Conservation (phyloP, 1,284 basidiomycete species). For the Dichomitus squalens region DNA sequence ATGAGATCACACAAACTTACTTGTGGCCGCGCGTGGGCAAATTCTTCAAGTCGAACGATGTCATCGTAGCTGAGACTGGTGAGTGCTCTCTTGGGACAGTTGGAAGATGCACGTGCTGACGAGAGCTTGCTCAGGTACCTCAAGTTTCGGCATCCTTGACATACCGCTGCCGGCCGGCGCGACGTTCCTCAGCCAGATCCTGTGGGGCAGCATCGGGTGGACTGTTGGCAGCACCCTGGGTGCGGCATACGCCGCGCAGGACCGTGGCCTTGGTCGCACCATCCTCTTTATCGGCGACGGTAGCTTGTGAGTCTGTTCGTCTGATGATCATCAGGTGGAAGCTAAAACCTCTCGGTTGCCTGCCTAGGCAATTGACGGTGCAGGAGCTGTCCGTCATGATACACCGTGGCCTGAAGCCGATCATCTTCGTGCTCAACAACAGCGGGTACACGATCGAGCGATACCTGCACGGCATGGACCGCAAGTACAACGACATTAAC, state of each 20-base stretch:
- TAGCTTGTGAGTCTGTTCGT: conserved; percentile 51
- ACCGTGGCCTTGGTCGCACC: conserved; percentile 63
- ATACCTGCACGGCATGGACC: conserved; percentile 67
- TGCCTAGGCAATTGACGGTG: conserved; percentile 64
- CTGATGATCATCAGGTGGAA: neutral
- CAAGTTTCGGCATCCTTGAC: conserved; percentile 54
- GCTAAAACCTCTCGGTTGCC: neutral
- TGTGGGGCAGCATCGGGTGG: conserved; percentile 91
- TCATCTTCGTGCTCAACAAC: conserved; percentile 89
- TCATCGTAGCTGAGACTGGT: conserved; percentile 81
- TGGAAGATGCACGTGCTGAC: neutral
- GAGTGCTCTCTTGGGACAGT: neutral
- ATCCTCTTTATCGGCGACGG: conserved; percentile 91
- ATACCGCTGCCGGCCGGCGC: conserved; percentile 72
- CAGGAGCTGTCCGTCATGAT: conserved; percentile 85
- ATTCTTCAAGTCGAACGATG: conserved; percentile 80
- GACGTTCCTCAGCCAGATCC: conserved; percentile 72
- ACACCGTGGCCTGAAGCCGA: conserved; percentile 66
- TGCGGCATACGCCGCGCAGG: conserved; percentile 77
- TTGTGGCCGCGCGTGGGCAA: conserved; percentile 85
- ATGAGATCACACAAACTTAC: conserved; percentile 72
- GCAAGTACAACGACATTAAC: conserved; percentile 74
- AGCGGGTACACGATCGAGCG: conserved; percentile 90
- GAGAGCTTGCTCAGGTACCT: conserved; percentile 41
- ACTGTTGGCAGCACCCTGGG: conserved; percentile 78